Evolutionary conservation across 768 basidiomycete genomes (phyloP).

Genomic region (Mycena crocata): DNA sequence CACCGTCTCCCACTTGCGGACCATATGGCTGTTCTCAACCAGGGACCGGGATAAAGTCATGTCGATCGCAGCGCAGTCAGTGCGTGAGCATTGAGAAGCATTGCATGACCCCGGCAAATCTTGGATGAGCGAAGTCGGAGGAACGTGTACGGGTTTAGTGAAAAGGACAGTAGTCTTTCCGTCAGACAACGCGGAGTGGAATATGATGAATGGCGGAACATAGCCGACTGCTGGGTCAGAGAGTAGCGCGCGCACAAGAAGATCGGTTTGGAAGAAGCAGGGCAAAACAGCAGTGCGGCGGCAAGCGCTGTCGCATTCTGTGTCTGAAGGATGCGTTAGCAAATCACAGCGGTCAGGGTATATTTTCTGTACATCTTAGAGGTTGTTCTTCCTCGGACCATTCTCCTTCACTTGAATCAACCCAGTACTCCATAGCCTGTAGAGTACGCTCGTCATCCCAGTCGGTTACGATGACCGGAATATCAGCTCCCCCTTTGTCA

Average conservation of each 20-base stretch:
- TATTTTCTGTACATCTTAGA: not conserved
- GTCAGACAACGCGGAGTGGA: slow-evolving; percentile 7
- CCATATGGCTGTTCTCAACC: slow-evolving; percentile 16
- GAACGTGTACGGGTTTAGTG: slow-evolving; percentile 22
- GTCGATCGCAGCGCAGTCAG: slow-evolving; percentile 26
- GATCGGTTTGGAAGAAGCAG: slow-evolving; percentile 25
- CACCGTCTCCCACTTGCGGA: slow-evolving; percentile 3
- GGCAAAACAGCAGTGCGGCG: slow-evolving; percentile 15
- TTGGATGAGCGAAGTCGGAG: slow-evolving; percentile 12
- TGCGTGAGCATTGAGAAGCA: not conserved
- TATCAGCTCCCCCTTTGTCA: slow-evolving; percentile 41
- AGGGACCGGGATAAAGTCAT: slow-evolving; percentile 5
- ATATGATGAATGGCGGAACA: slow-evolving; percentile 38
- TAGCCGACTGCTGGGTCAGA: slow-evolving; percentile 36
- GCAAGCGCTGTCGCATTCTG: slow-evolving; percentile 9
- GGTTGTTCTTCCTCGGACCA: slow-evolving; percentile 17
- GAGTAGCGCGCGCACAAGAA: slow-evolving; percentile 33
- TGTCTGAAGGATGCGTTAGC: not conserved
- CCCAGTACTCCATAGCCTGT: slow-evolving; percentile 41
- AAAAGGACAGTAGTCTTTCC: slow-evolving; percentile 29
- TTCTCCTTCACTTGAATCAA: slow-evolving; percentile 26
- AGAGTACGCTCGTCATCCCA: slow-evolving; percentile 38
- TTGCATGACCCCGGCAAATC: slow-evolving; percentile 24
- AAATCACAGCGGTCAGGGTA: not conserved
- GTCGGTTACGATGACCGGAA: slow-evolving; percentile 36